These are phyloP conservation scores for Xylariomycetidae sp. DNA, from an alignment of 2,329 filamentous ascomycete species.

Conservation along the genomic window DNA sequence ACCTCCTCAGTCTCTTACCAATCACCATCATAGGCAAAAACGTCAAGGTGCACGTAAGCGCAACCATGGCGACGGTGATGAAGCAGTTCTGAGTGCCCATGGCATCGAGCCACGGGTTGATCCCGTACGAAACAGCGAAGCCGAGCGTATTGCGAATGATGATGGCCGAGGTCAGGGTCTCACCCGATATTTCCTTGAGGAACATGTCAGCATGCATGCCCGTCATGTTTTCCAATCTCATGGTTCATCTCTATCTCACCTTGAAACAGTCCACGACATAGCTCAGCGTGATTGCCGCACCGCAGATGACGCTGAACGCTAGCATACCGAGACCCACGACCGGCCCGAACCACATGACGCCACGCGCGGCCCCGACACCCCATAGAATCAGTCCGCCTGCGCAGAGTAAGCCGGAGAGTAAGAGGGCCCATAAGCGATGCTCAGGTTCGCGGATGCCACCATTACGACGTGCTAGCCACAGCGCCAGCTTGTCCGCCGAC, in stretches of 20 bases:
- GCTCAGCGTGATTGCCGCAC: background rate
- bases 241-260: constrained; percentile 23
- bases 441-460: constrained; percentile 19
- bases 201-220: too few relatives aligned
- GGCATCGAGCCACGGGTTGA: constrained; percentile 31
- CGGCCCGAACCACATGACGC: background rate
- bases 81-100: constrained; percentile 35
- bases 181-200: constrained; percentile 23
- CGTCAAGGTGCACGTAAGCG: background rate
- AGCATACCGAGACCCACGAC: background rate
- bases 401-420: constrained; percentile 25
- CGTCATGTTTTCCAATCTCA: constrained; percentile 27
- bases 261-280: background rate
- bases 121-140: constrained; percentile 45
- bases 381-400: constrained; percentile 17
- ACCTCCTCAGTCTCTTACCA: background rate
- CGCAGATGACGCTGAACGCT: background rate
- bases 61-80: constrained; percentile 25
- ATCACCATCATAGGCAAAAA: background rate
- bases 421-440: constrained; percentile 17
- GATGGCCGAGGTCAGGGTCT: constrained; percentile 26
- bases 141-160: constrained; percentile 42
- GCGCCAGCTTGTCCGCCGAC: constrained; percentile 23
- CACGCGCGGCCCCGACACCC: background rate
- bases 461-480: constrained; percentile 16